These are phyloP conservation scores for Tilletia horrida DNA, from an alignment of 1,284 basidiomycete species.

Conservation along the genomic window DNA sequence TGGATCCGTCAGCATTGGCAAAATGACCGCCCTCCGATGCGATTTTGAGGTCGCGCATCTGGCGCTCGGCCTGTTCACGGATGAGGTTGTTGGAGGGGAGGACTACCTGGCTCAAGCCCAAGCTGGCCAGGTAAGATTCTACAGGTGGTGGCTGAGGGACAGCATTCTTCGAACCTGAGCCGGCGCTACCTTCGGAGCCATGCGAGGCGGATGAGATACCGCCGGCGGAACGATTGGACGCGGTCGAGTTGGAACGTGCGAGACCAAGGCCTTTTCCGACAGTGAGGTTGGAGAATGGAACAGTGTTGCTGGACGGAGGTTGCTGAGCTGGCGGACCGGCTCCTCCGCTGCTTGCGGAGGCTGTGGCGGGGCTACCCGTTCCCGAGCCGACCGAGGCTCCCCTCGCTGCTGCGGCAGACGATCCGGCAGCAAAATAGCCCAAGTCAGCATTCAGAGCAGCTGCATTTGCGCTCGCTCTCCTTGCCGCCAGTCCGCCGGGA, in stretches of 20 bases:
- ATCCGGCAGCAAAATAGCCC: slow-evolving; percentile 5
- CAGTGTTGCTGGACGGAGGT: background rate
- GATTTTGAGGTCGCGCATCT: slow-evolving; percentile 29
- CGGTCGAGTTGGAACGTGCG: slow-evolving; percentile 12
- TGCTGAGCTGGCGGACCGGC: background rate
- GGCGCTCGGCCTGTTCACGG: slow-evolving; percentile 10
- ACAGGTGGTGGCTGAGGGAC: slow-evolving; percentile 16
- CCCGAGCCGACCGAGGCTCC: background rate
- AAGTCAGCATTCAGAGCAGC: slow-evolving; percentile 4
- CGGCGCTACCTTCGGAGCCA: slow-evolving; percentile 11
- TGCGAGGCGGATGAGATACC: background rate
- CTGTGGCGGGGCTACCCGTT: background rate
- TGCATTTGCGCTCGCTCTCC: slow-evolving; percentile 3
- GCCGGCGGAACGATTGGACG: slow-evolving; percentile 2
- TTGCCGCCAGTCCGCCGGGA: slow-evolving; percentile 1
- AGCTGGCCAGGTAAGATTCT: slow-evolving; percentile 30
- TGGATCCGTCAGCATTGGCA: background rate
- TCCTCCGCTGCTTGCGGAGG: background rate
- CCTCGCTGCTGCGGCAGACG: background rate
- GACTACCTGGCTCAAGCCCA: slow-evolving; percentile 37
- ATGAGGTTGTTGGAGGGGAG: slow-evolving; percentile 28
- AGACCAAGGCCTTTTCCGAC: background rate
- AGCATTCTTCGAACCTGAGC: background rate
- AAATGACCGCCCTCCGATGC: slow-evolving; percentile 28
- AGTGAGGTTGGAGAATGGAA: background rate